A percentile compares a stretch with the other conserved stretches of the same genome.
phyloP scores from a whole-genome alignment of 202 grass and related monocot species.

The Zoysia matrella region DNA sequence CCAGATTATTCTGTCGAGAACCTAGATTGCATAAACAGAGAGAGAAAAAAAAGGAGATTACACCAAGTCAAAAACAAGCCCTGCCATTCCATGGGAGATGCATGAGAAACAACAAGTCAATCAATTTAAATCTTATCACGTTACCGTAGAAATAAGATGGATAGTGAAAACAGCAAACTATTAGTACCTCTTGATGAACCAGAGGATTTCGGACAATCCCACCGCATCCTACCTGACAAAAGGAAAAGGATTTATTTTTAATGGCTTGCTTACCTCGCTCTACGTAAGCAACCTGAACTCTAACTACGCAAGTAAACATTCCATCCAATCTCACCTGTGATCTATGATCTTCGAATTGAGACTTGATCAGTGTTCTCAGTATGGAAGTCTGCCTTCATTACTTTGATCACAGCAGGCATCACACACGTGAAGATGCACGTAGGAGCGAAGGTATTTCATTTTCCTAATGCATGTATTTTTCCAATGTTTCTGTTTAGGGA shows the following conservation, averaged over 20 bases:
- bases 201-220: too few relatives aligned
- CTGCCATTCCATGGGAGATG: too few relatives aligned
- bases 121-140: too few relatives aligned
- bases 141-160: too few relatives aligned
- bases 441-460: background rate
- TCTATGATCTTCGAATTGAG: constrained; percentile 92
- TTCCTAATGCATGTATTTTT: constrained; percentile 8
- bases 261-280: background rate
- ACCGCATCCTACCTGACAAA: too few relatives aligned
- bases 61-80: too few relatives aligned
- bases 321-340: constrained; percentile 62
- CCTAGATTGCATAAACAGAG: too few relatives aligned
- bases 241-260: background rate
- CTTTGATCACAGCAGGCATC: constrained; percentile 91
- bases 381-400: constrained; percentile 86
- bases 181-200: too few relatives aligned
- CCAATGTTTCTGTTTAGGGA: constrained; percentile 18
- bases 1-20: too few relatives aligned
- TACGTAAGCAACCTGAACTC: background rate
- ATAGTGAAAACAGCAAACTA: too few relatives aligned
- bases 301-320: background rate
- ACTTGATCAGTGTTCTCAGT: constrained; percentile 87
- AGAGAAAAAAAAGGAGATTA: too few relatives aligned
- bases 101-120: too few relatives aligned
- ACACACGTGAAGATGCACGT: constrained; percentile 48